Percentiles rank a stretch among this genome's conserved stretches.
Evolutionary conservation across 805 yeast genomes (phyloP).

Genomic region (Ogataea kodamae): DNA sequence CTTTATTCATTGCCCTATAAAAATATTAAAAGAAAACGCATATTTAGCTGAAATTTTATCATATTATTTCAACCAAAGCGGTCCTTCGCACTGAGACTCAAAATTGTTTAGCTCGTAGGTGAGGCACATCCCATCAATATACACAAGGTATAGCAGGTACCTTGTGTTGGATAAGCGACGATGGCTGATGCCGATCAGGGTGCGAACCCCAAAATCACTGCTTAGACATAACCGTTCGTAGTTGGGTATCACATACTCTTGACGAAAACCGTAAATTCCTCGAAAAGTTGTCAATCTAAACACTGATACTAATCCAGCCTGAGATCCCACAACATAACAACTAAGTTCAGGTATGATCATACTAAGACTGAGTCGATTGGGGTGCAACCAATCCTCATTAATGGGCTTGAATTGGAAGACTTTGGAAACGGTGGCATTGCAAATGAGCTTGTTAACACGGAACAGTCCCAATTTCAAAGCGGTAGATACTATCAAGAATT

Average conservation of each 20-base stretch:
- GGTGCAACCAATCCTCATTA: constrained; percentile 33
- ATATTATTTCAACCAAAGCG: constrained; percentile 7
- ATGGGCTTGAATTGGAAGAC: constrained; percentile 37
- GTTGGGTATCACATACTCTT: constrained; percentile 42
- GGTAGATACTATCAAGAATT: constrained; percentile 43
- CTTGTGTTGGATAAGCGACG: constrained; percentile 10
- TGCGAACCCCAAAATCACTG: constrained; percentile 21
- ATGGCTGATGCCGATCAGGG: constrained; percentile 25
- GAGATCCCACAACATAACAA: constrained; percentile 41
- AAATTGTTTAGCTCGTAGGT: constrained; percentile 22
- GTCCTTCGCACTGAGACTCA: constrained; percentile 1
- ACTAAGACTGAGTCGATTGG: constrained; percentile 30
- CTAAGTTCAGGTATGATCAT: constrained; percentile 38
- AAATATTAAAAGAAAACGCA: constrained; percentile 2
- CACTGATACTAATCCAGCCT: constrained; percentile 40
- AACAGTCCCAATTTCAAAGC: constrained; percentile 43
- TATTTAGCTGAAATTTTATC: constrained; percentile 1
- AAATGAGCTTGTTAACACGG: constrained; percentile 42
- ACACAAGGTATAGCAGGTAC: constrained; percentile 22
- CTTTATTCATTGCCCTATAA: constrained; percentile 37
- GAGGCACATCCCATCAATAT: constrained; percentile 27
- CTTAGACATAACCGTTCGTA: constrained; percentile 20
- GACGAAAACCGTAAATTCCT: constrained; percentile 40
- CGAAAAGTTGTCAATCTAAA: constrained; percentile 41
- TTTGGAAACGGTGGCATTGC: constrained; percentile 44